These are phyloP conservation scores for Globisporangium camurandrum DNA, from an alignment of 352 stramenopile species.

Conservation along the genomic window DNA sequence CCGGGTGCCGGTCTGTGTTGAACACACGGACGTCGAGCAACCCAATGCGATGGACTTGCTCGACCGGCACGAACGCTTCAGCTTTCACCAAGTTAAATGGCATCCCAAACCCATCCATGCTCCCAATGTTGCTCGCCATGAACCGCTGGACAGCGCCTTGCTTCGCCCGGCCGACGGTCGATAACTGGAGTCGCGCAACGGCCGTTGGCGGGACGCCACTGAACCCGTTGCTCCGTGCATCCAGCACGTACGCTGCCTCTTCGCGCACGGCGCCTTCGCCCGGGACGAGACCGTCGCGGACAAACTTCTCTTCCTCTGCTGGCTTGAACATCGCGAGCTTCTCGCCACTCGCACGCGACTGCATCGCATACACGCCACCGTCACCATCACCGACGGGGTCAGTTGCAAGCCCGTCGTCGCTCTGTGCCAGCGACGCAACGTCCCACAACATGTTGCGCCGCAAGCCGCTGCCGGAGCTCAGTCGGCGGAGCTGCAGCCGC, in stretches of 20 bases:
- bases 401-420: slow-evolving; percentile 48
- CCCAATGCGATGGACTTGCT: slow-evolving; percentile 79
- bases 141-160: slow-evolving; percentile 76
- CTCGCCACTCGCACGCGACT: slow-evolving; percentile 50
- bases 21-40: slow-evolving; percentile 79
- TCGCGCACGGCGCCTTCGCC: slow-evolving; percentile 75
- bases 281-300: slow-evolving; percentile 51
- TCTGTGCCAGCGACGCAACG: slow-evolving; percentile 43
- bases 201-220: slow-evolving; percentile 72
- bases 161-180: slow-evolving; percentile 35
- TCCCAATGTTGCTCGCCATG: slow-evolving; percentile 66
- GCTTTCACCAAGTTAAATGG: slow-evolving; percentile 53
- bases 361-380: slow-evolving; percentile 66
- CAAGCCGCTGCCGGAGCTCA: slow-evolving; percentile 51
- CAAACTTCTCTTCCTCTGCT: slow-evolving; percentile 70
- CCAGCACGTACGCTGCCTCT: slow-evolving; percentile 66
- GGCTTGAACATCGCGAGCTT: slow-evolving; percentile 84
- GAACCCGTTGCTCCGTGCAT: slow-evolving; percentile 59
- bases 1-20: slow-evolving; percentile 82
- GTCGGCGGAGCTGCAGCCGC: slow-evolving; percentile 37
- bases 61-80: slow-evolving; percentile 49
- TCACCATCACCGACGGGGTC: slow-evolving; percentile 54
- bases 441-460: slow-evolving; percentile 77
- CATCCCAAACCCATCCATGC: slow-evolving; percentile 82
- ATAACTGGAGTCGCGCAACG: slow-evolving; percentile 49